Evolutionary conservation across 192 early-diverging fungal genomes (phyloP).

Genomic region (Mycoemilia scoparia): DNA sequence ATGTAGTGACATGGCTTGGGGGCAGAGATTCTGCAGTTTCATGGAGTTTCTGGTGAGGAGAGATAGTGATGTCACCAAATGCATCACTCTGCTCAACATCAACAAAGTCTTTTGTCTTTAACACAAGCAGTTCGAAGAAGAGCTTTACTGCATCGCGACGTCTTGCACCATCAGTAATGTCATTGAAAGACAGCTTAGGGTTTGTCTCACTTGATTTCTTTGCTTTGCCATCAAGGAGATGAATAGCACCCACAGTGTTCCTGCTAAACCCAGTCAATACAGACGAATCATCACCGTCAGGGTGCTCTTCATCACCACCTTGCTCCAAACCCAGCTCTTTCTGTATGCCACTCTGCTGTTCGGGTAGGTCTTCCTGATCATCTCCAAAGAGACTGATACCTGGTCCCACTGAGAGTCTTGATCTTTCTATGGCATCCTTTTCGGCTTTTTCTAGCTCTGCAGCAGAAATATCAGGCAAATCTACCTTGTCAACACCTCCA

Average conservation of each 20-base stretch:
- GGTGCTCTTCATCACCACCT: not conserved
- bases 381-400: too few relatives aligned
- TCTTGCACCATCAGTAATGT: conserved; percentile 23
- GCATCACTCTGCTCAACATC: conserved; percentile 58
- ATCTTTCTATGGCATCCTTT: too few relatives aligned
- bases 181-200: conserved; percentile 13
- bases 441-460: too few relatives aligned
- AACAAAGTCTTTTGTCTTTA: conserved; percentile 73
- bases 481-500: too few relatives aligned
- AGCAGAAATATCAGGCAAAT: too few relatives aligned
- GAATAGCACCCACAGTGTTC: conserved; percentile 43
- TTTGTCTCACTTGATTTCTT: conserved; percentile 6
- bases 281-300: not conserved
- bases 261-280: conserved; percentile 29
- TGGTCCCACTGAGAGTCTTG: too few relatives aligned
- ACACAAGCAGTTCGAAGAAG: conserved; percentile 85
- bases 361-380: too few relatives aligned
- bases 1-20: too few relatives aligned
- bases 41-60: conserved; percentile 19
- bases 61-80: conserved; percentile 68
- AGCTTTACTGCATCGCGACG: conserved; percentile 56
- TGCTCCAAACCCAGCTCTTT: too few relatives aligned
- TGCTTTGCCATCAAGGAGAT: conserved; percentile 27
- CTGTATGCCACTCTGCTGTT: too few relatives aligned
- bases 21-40: conserved; percentile 13